phyloP scores from a whole-genome alignment of 257 asterid genomes.

The Solanum verrucosum region DNA sequence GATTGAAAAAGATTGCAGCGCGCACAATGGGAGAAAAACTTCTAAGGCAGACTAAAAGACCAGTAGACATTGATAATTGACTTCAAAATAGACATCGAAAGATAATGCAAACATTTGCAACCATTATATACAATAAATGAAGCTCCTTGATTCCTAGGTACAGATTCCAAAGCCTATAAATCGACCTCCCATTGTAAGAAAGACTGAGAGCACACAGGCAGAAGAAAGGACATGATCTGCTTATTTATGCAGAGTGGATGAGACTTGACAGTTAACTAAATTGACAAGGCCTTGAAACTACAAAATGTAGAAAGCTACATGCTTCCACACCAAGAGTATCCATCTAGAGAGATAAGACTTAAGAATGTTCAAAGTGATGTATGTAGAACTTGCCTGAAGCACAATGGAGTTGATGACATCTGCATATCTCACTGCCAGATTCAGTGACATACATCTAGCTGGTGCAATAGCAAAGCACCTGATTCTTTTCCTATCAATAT shows the following conservation, averaged over 20 bases:
- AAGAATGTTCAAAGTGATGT: not conserved
- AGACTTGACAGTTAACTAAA: not conserved
- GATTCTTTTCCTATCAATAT: conserved; percentile 57
- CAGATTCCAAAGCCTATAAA: not conserved
- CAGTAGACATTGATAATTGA: not conserved
- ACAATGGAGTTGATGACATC: conserved; percentile 81
- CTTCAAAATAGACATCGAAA: not conserved
- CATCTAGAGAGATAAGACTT: not conserved
- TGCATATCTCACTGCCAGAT: conserved; percentile 76
- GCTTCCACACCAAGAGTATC: not conserved
- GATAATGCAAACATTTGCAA: not conserved
- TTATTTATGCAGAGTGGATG: not conserved
- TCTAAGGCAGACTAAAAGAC: not conserved
- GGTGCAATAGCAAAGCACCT: conserved; percentile 88
- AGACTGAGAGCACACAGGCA: not conserved
- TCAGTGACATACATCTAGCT: conserved; percentile 86
- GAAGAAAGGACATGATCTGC: not conserved
- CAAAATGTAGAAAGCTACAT: not conserved
- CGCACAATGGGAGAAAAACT: not conserved
- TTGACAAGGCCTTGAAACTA: not conserved
- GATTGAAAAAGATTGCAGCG: not conserved
- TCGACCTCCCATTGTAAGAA: not conserved
- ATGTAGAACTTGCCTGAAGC: conserved; percentile 55
- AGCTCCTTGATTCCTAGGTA: not conserved
- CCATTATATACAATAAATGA: not conserved